Percentiles rank a stretch among this genome's conserved stretches.
Evolutionary conservation across 2,329 filamentous ascomycete species (phyloP).

Genomic region (Peltaster fructicola): DNA sequence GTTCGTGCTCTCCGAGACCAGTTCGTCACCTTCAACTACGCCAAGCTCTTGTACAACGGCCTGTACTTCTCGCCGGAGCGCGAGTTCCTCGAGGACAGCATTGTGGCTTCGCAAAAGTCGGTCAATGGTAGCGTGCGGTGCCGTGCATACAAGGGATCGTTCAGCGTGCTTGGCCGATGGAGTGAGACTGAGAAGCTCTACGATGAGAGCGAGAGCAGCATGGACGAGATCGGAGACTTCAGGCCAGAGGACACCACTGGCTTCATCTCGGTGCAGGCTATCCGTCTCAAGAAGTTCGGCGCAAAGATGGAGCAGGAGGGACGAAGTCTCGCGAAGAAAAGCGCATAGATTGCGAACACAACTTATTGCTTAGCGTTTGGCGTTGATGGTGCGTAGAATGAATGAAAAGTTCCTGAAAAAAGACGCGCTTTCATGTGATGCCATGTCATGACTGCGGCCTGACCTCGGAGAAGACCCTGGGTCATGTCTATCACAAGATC

Average conservation of each 20-base stretch:
- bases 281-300: constrained; percentile 31
- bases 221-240: constrained; percentile 57
- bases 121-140: constrained; percentile 46
- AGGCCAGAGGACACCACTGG: constrained; percentile 47
- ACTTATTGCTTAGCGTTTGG: constrained; percentile 1
- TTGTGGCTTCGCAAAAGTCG: constrained; percentile 40
- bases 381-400: too few relatives aligned
- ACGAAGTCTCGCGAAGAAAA: constrained; percentile 15
- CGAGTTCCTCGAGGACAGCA: constrained; percentile 51
- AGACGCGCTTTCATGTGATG: too few relatives aligned
- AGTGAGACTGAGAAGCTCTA: constrained; percentile 53
- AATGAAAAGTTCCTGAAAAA: too few relatives aligned
- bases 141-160: constrained; percentile 49
- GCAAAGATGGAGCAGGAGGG: constrained; percentile 21
- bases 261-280: constrained; percentile 54
- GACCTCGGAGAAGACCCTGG: too few relatives aligned
- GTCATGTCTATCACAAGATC: too few relatives aligned
- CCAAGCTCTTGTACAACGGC: constrained; percentile 42
- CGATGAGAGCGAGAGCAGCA: constrained; percentile 44
- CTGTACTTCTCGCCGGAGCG: constrained; percentile 54
- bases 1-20: constrained; percentile 53
- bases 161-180: constrained; percentile 41
- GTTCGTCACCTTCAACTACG: constrained; percentile 48
- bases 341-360: constrained; percentile 2
- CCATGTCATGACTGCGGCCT: too few relatives aligned